Base-by-base conservation (phyloP, 2,329 filamentous ascomycete genomes). In the Teratosphaeria viscida region DNA sequence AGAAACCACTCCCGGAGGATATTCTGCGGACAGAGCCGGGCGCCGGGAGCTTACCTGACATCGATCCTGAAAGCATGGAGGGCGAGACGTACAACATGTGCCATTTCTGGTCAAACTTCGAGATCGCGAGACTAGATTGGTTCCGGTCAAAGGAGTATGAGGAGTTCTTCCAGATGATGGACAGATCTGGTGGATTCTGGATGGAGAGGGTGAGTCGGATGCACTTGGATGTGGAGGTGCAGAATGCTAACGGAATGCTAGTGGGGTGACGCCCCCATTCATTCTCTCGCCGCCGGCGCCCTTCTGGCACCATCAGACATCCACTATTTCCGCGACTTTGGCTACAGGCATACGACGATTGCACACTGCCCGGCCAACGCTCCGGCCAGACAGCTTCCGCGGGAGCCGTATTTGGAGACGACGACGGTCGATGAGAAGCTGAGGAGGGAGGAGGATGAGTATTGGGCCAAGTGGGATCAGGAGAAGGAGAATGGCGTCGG, bases 41-140 rank as follows among this genome's bases (percentile, higher is more conserved):
- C 43, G 81, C 82, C 58, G 85, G 86, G 63, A 82, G 82, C 37
- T 77, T 90, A n/a, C 85, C 87, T 34, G 85, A 94, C 52, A 88
- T 96, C 59, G 90, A 97, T 70, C 86, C 88, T 0, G 92, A 97
- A 71, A 84, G 86, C 52, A 99, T 99, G 94, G 92, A 97, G 72
- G 90, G 91, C 64, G 94, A 99, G 74, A 89, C 86, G 68, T 99
- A 99, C 81, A 99, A 99, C 78, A 99, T 99, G 94, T 99, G 94
- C 74, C 94, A 99, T 79, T 99, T 96, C 80, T 99, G 94, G 94
- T 96, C 91, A 74, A 99, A 99, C 75, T 99, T 99, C 67, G 94
- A 99, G 76, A 99, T 99, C 77, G 94, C 94, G 14, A 85, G 86
- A 61, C 82, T 99, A 62, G 88, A 90, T 77, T 99, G 91, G 85